These are phyloP conservation scores for Trametes hirsuta DNA, from an alignment of 1,284 basidiomycete species.

Conservation along the genomic window DNA sequence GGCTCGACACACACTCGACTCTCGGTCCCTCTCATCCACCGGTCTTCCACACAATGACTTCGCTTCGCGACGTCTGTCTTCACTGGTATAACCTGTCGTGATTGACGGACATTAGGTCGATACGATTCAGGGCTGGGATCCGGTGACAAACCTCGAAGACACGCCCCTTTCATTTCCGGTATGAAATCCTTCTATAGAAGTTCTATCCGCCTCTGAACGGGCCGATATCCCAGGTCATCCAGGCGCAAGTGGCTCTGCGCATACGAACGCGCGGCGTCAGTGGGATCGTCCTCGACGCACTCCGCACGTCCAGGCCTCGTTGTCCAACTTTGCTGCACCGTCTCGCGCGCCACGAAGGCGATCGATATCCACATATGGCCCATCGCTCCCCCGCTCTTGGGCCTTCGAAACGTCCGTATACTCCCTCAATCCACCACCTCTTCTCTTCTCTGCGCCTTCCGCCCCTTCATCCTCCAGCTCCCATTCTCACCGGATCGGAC, in stretches of 20 bases:
- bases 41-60: background rate
- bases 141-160: conserved; percentile 13
- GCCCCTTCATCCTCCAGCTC: conserved; percentile 16
- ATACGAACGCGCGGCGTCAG: conserved; percentile 12
- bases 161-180: conserved; percentile 26
- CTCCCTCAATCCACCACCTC: conserved; percentile 7
- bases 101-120: conserved; percentile 14
- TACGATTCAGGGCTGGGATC: conserved; percentile 6
- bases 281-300: conserved; percentile 16
- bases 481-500: conserved; percentile 19
- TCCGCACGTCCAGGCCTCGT: conserved; percentile 12
- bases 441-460: conserved; percentile 16
- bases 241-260: background rate
- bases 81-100: background rate
- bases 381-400: conserved; percentile 13
- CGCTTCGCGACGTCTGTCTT: conserved; percentile 5
- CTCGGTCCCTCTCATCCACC: background rate
- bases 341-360: conserved; percentile 4
- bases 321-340: background rate
- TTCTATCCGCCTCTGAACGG: conserved; percentile 14
- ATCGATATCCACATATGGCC: conserved; percentile 19
- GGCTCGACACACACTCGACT: background rate
- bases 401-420: background rate
- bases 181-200: conserved; percentile 17
- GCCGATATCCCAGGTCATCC: conserved; percentile 11